Conservation (phyloP, 1,139 yeast genomes). For the Groenewaldozyma sp. region DNA sequence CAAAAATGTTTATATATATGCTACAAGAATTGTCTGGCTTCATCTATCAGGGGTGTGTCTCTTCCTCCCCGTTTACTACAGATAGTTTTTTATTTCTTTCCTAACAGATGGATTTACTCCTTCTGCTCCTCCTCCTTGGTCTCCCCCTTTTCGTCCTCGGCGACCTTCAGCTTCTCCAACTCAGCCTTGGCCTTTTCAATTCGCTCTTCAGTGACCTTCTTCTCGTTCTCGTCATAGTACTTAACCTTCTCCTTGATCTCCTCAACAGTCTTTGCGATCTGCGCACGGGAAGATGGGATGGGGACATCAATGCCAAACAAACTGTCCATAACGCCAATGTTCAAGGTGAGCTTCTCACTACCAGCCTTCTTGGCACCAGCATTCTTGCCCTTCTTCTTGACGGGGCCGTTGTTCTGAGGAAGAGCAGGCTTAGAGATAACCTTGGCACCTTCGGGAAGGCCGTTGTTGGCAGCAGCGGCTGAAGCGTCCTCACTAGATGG, state of each 20-base stretch:
- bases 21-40: no score
- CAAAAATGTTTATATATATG: no score
- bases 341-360: slow-evolving; percentile 53
- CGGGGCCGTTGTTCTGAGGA: slow-evolving; percentile 36
- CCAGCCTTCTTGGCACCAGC: slow-evolving; percentile 11
- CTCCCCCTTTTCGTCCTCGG: slow-evolving; percentile 6
- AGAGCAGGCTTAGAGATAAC: slow-evolving; percentile 46
- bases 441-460: slow-evolving; percentile 54
- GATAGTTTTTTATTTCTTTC: no score
- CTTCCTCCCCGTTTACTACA: no score
- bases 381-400: slow-evolving; percentile 35
- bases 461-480: slow-evolving; percentile 5
- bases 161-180: slow-evolving; percentile 46
- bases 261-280: slow-evolving; percentile 56
- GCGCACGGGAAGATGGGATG: slow-evolving; percentile 73
- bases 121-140: background rate
- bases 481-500: slow-evolving; percentile 26
- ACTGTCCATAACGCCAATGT: slow-evolving; percentile 71
- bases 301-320: slow-evolving; percentile 69
- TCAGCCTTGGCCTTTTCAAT: slow-evolving; percentile 67
- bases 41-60: no score
- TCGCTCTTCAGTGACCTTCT: slow-evolving; percentile 69
- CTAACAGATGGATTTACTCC: no score
- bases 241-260: slow-evolving; percentile 66
- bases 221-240: slow-evolving; percentile 66